Base-by-base conservation (phyloP, 2,329 filamentous ascomycete species). In the Fusarium pseudocircinatum region DNA sequence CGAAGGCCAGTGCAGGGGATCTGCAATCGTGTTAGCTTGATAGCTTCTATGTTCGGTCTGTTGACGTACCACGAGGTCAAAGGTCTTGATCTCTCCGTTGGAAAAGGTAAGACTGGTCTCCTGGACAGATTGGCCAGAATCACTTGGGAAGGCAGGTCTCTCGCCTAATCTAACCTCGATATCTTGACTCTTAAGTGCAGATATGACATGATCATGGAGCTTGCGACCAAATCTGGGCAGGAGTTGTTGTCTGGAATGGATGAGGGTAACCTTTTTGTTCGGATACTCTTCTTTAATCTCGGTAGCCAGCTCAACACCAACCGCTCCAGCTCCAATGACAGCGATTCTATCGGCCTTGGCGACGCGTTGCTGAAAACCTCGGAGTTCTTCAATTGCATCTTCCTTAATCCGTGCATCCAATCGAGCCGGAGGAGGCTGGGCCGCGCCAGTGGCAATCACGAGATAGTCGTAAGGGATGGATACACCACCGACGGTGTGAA, bases 1-100 rank as follows among this genome's bases (percentile, higher is more conserved):
- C 54, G 67, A 0, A 72, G 59, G 1, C 73, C 73, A 7, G 67
- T 75, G 11, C 73, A 75, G 2, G 61, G 73, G 11, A 75, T 74
- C 73, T 75, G 6, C 0, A 14, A 1, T 4, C 4, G 28, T 6
- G n/a, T 52, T 4, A 42, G 4, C 0, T n/a, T 14, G 11, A 2
- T 6, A 18, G 11, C 4, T 14, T n/a, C 15, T 18, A n/a, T 10
- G 20, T 8, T 18, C 9, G 1, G 10, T 6, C 2, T 4, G 2
- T 4, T 8, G 36, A 46, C 66, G 0, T 63, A 75, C 69, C 22
- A 75, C 54, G 18, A 75, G 16, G 7, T 75, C 70, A 30, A 61
- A 75, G 1, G 44, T 36, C 2, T 52, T 42, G 2, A 4, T 46
- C 5, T 61, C 54, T 0, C 72, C 67, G 3, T 22, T 53, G 0